A percentile compares a stretch with the other conserved stretches of the same genome.
These are phyloP conservation scores for Chalciporus pseudorubinellus DNA, from an alignment of 768 basidiomycete genomes.

Conservation along the genomic window DNA sequence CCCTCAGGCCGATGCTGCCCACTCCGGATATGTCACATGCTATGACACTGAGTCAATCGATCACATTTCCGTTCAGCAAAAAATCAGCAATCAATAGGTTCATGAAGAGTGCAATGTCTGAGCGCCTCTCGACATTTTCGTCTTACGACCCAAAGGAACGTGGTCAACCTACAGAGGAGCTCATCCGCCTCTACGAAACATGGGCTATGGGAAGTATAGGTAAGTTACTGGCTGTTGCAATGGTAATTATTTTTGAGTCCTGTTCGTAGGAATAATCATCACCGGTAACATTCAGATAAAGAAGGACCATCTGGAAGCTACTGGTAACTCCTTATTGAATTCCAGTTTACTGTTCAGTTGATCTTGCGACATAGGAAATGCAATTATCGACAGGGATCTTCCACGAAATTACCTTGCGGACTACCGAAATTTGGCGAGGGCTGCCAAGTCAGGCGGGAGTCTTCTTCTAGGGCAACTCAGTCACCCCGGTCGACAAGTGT, in stretches of 20 bases:
- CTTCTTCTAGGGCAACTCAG: constrained; percentile 33
- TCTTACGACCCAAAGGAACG: constrained; percentile 27
- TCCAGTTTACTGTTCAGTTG: not conserved
- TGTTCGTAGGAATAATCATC: constrained; percentile 28
- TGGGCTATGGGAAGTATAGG: constrained; percentile 34
- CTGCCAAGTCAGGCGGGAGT: constrained; percentile 31
- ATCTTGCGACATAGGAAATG: constrained; percentile 23
- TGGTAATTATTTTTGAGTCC: constrained; percentile 1
- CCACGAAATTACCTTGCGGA: constrained; percentile 22
- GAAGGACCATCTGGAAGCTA: constrained; percentile 33
- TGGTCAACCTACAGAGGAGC: constrained; percentile 34
- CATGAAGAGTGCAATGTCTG: constrained; percentile 37
- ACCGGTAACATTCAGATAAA: constrained; percentile 36
- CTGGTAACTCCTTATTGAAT: constrained; percentile 18
- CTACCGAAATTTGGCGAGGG: constrained; percentile 25
- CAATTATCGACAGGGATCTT: constrained; percentile 31
- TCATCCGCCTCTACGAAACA: constrained; percentile 34
- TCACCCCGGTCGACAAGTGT: constrained; percentile 35
- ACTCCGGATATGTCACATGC: constrained; percentile 16
- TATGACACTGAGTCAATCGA: constrained; percentile 21
- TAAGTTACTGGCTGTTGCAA: constrained; percentile 2
- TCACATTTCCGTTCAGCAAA: constrained; percentile 31
- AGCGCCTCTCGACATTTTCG: constrained; percentile 35
- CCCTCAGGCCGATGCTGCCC: constrained; percentile 15
- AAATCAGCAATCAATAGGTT: constrained; percentile 31